Percentiles rank a stretch among this genome's conserved stretches.
These are phyloP conservation scores for Rhodosporidiobolus odoratus DNA, from an alignment of 768 basidiomycete species.

Conservation along the genomic window DNA sequence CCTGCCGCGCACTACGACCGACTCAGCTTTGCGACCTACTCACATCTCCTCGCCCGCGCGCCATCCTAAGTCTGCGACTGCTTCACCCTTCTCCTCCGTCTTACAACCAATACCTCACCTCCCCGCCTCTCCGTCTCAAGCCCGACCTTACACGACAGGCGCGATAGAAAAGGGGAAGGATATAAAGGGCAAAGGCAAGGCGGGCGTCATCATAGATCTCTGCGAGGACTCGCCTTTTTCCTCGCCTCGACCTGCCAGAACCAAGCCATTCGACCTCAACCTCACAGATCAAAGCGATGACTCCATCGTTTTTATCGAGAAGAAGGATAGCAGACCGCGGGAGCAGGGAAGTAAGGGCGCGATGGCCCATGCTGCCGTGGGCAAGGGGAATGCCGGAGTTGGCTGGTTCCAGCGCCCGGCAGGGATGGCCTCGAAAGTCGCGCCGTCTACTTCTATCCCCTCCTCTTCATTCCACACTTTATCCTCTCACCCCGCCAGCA, in stretches of 20 bases:
- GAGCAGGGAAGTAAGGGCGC: not conserved
- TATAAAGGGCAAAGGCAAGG: not conserved
- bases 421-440: no score
- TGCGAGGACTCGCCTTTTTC: not conserved
- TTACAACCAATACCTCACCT: not conserved
- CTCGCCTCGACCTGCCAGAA: not conserved
- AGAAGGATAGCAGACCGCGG: not conserved
- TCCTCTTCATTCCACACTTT: not conserved
- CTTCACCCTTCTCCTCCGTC: not conserved
- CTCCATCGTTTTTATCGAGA: not conserved
- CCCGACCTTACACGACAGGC: not conserved
- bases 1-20: not conserved
- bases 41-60: not conserved
- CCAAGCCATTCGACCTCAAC: no score
- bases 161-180: not conserved
- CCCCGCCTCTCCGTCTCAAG: not conserved
- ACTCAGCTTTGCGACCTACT: not conserved
- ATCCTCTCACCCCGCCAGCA: not conserved
- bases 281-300: not conserved
- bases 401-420: conserved; percentile 10
- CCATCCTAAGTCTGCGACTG: not conserved
- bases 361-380: no score
- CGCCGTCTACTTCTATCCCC: not conserved
- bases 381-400: no score
- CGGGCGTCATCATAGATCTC: not conserved